Evolutionary conservation across 441 rosid genomes (phyloP).

Genomic region (Erodium chrysanthum): DNA sequence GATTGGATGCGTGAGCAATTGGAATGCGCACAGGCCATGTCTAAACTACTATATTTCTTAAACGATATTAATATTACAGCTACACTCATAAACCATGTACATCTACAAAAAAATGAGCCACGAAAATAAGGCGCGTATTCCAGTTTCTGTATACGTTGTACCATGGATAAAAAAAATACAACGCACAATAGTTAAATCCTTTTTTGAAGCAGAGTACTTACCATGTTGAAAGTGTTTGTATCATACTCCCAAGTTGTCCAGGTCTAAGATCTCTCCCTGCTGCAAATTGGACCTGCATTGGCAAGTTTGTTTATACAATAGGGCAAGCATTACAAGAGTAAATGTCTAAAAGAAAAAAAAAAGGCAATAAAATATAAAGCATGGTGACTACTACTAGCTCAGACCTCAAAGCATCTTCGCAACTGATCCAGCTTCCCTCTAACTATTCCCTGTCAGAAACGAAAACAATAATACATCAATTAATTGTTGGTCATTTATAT

Average conservation of each 20-base stretch:
- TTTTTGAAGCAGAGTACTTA: conserved; percentile 19
- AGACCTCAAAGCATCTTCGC: conserved; percentile 91
- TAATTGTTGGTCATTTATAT: neutral
- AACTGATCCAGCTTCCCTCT: conserved; percentile 95
- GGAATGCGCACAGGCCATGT: neutral
- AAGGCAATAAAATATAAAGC: conserved; percentile 7
- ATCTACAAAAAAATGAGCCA: neutral
- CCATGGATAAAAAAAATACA: neutral
- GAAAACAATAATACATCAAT: conserved; percentile 9
- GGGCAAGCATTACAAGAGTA: neutral
- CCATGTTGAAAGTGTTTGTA: conserved; percentile 85
- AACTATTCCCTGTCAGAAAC: conserved; percentile 65
- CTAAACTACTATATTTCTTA: neutral
- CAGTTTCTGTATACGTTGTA: neutral
- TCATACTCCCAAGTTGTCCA: conserved; percentile 77
- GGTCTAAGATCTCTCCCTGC: conserved; percentile 97
- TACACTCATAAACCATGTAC: neutral
- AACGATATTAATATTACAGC: neutral
- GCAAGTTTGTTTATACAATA: conserved; percentile 7
- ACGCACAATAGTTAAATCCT: neutral
- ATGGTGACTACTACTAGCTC: conserved; percentile 19
- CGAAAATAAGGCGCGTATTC: neutral
- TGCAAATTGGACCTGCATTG: conserved; percentile 74
- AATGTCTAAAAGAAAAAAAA: conserved; percentile 3
- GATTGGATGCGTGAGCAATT: neutral